Conservation (phyloP, 1,284 basidiomycete genomes). For the Tetrapyrgos nigripes region DNA sequence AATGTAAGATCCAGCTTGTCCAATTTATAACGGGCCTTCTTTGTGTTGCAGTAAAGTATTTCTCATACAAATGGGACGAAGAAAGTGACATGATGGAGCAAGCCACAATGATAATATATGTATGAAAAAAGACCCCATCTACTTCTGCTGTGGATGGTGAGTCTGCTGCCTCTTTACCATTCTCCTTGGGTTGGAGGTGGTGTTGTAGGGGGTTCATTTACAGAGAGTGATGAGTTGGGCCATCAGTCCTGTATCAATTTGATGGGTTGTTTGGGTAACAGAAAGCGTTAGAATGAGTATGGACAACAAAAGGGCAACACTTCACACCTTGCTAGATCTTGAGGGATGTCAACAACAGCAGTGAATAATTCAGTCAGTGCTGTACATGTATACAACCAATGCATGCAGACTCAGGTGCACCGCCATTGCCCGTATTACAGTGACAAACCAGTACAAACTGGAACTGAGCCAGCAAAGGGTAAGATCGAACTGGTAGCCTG, state of each 20-base stretch:
- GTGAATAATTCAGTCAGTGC: neutral
- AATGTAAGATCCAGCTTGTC: too few species aligned
- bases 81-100: neutral
- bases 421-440: too few species aligned
- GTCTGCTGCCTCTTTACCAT: slow-evolving; percentile 96
- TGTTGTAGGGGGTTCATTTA: slow-evolving; percentile 99
- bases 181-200: slow-evolving; percentile 93
- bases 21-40: too few species aligned
- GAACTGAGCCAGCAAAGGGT: too few species aligned
- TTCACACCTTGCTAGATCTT: slow-evolving; percentile 12
- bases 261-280: slow-evolving; percentile 29
- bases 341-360: neutral
- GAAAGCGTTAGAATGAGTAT: slow-evolving; percentile 16
- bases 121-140: neutral
- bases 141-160: slow-evolving; percentile 73
- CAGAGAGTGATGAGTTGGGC: slow-evolving; percentile 99
- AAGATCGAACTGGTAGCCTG: too few species aligned
- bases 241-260: slow-evolving; percentile 56
- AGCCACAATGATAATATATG: neutral
- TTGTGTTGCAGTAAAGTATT: neutral
- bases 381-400: too few species aligned
- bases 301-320: slow-evolving; percentile 17
- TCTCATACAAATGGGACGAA: neutral
- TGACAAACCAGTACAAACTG: too few species aligned
- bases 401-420: too few species aligned